These are phyloP conservation scores for Solanum etuberosum DNA, from an alignment of 257 asterid species.

Conservation along the genomic window DNA sequence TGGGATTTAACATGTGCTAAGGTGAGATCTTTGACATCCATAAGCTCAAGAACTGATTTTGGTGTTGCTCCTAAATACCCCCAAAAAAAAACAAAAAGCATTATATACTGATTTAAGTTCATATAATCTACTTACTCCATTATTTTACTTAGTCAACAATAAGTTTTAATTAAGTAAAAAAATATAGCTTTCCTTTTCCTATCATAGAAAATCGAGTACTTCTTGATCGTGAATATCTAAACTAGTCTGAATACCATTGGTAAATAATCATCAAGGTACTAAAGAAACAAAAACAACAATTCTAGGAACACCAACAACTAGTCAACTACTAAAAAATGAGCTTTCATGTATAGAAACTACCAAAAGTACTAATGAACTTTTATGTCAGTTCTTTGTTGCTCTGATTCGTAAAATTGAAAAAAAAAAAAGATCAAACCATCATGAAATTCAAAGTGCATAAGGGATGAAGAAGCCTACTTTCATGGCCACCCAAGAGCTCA, in stretches of 20 bases:
- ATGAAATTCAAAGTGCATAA: not conserved
- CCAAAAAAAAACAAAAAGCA: not conserved
- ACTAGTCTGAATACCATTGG: not conserved
- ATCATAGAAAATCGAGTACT: not conserved
- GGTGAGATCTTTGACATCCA: slow-evolving; percentile 95
- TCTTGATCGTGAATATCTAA: not conserved
- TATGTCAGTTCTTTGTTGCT: not conserved
- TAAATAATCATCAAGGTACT: not conserved
- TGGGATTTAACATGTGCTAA: slow-evolving; percentile 94
- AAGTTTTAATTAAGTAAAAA: not conserved
- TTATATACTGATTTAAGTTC: not conserved
- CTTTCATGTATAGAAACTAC: not conserved
- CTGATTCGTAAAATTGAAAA: not conserved
- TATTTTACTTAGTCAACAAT: not conserved
- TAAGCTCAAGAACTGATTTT: slow-evolving; percentile 88
- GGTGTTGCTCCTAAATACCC: slow-evolving; percentile 70
- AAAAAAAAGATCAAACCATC: not conserved
- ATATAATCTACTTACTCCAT: not conserved
- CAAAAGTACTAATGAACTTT: not conserved
- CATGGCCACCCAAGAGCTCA: slow-evolving; percentile 51
- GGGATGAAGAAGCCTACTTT: slow-evolving; percentile 15
- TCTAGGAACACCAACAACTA: not conserved
- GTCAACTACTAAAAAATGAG: not conserved
- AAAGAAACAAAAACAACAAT: not conserved
- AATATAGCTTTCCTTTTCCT: not conserved